These are phyloP conservation scores for Microbotryum saponariae DNA, from an alignment of 1,284 basidiomycete species.

Conservation along the genomic window DNA sequence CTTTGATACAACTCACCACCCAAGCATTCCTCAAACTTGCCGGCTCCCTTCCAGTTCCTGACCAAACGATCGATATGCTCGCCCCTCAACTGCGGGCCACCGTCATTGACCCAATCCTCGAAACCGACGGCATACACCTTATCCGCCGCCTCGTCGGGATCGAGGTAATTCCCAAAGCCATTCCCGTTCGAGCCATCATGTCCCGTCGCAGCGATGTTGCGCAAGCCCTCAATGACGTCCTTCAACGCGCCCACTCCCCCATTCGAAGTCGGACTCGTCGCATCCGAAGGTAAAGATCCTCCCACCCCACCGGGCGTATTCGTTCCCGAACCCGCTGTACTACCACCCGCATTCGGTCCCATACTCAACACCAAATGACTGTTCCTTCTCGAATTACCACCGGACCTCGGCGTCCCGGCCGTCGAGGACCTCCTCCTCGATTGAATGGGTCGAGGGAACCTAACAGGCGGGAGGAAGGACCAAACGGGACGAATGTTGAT, in stretches of 20 bases:
- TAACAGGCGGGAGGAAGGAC: conserved; percentile 15
- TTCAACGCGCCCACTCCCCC: neutral
- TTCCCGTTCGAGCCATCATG: too few species aligned
- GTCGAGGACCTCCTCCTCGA: neutral
- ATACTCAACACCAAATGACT: too few species aligned
- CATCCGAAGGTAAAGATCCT: too few species aligned
- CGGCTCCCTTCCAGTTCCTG: conserved; percentile 40
- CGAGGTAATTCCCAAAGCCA: too few species aligned
- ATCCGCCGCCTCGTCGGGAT: neutral
- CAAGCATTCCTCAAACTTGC: conserved; percentile 41
- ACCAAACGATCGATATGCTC: conserved; percentile 40
- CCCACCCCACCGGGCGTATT: too few species aligned
- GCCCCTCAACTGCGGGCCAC: conserved; percentile 35
- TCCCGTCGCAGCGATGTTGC: neutral
- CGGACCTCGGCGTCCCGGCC: neutral
- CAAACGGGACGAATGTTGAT: conserved; percentile 21
- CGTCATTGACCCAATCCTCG: conserved; percentile 30
- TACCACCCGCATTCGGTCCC: too few species aligned
- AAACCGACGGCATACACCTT: conserved; percentile 28
- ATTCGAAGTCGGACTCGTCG: neutral
- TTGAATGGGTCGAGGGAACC: conserved; percentile 4
- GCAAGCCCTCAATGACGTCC: conserved; percentile 8
- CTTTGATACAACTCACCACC: conserved; percentile 37
- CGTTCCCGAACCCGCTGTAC: too few species aligned
- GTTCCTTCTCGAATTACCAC: neutral